Percentiles rank a stretch among this genome's conserved stretches.
Evolutionary conservation across 768 basidiomycete species (phyloP).

Genomic region (Fomitopsis pulvina): DNA sequence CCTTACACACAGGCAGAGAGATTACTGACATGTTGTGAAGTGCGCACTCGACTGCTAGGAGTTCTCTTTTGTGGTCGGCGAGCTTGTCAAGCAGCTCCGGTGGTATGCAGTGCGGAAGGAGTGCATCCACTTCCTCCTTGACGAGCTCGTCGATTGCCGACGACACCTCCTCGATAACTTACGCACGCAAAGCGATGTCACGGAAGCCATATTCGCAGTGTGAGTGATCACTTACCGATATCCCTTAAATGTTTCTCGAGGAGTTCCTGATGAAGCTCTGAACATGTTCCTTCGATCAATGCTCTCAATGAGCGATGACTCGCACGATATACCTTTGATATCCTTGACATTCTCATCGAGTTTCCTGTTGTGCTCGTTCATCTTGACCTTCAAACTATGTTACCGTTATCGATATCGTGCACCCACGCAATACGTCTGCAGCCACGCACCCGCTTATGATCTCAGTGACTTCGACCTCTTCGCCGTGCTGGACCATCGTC

Average conservation of each 20-base stretch:
- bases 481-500: conserved; percentile 34
- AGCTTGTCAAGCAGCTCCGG: conserved; percentile 42
- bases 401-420: too few relatives aligned
- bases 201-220: neutral
- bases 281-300: too few relatives aligned
- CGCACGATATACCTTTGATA: conserved; percentile 47
- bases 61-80: conserved; percentile 32
- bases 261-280: conserved; percentile 36
- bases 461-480: conserved; percentile 29
- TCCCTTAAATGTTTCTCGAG: conserved; percentile 37
- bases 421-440: neutral
- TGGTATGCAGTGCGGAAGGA: conserved; percentile 42
- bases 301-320: conserved; percentile 7
- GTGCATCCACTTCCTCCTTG: conserved; percentile 39
- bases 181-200: conserved; percentile 2
- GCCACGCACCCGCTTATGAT: conserved; percentile 35
- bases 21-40: too few relatives aligned
- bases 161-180: conserved; percentile 44
- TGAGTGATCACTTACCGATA: conserved; percentile 30
- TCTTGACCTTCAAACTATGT: conserved; percentile 37
- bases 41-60: conserved; percentile 38
- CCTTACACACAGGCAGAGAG: too few relatives aligned
- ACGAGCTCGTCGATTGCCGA: conserved; percentile 45
- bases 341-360: conserved; percentile 40
- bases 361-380: conserved; percentile 36